These are phyloP conservation scores for Ammopiptanthus mongolicus DNA, from an alignment of 306 rosid genomes.

Conservation along the genomic window DNA sequence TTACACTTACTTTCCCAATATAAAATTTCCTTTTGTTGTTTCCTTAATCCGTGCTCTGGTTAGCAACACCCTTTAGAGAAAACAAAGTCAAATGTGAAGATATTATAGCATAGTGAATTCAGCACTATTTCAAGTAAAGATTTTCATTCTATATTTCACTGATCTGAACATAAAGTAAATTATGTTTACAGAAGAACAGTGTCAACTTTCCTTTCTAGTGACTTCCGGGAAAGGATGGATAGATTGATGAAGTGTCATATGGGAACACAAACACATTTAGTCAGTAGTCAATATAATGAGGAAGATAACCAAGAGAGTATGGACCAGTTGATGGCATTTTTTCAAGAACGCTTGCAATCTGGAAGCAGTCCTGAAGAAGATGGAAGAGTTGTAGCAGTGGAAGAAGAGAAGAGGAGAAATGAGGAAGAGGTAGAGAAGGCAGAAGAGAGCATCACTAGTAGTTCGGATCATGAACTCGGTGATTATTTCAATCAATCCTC, in stretches of 20 bases:
- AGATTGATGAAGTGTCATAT: conserved; percentile 49
- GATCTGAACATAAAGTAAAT: neutral
- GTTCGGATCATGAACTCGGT: conserved; percentile 40
- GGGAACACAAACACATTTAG: conserved; percentile 30
- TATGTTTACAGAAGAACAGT: conserved; percentile 62
- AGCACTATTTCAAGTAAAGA: neutral
- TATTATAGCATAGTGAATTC: neutral
- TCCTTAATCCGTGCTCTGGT: too few species aligned
- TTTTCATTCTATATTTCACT: neutral
- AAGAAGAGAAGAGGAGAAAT: conserved; percentile 24
- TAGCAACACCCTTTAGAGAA: too few species aligned
- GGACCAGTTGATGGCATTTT: conserved; percentile 18
- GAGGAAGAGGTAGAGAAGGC: conserved; percentile 19
- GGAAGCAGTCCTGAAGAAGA: neutral
- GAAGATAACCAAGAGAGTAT: conserved; percentile 20
- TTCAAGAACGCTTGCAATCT: neutral
- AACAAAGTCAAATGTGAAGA: neutral
- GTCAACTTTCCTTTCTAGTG: conserved; percentile 64
- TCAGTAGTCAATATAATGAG: conserved; percentile 24
- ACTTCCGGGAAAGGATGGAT: conserved; percentile 58
- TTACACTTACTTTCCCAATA: too few species aligned
- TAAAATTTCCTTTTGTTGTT: too few species aligned
- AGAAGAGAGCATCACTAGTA: conserved; percentile 30
- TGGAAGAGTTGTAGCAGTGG: neutral
- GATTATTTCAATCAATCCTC: conserved; percentile 43